Conservation (phyloP, 176 grass and related monocot genomes). For the Triticum turgidum region DNA sequence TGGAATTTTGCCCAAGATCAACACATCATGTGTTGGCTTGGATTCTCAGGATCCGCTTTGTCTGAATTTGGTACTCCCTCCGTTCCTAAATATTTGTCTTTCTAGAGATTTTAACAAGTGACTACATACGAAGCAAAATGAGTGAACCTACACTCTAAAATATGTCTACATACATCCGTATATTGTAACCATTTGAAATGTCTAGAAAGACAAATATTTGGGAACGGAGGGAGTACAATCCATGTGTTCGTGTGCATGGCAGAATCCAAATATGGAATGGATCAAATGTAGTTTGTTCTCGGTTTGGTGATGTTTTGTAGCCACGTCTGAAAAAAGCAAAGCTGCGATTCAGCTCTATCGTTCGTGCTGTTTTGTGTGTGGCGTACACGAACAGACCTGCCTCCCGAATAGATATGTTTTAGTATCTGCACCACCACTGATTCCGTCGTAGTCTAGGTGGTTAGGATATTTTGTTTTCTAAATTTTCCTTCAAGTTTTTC, state of each 20-base stretch:
- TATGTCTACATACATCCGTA: no score
- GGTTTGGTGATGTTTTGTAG: not conserved
- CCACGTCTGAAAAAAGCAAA: not conserved
- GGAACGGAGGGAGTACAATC: no score
- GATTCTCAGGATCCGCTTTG: not conserved
- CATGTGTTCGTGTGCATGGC: not conserved
- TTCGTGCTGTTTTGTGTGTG: no score
- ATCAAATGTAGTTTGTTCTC: not conserved
- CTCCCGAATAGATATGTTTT: fast-evolving
- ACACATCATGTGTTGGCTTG: not conserved
- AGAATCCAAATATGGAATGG: not conserved
- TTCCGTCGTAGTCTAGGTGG: conserved; percentile 82
- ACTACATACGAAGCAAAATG: no score
- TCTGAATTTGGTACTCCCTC: not conserved
- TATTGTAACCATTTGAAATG: no score
- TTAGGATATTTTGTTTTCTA: conserved; percentile 57
- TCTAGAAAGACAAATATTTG: no score
- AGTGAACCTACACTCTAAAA: no score
- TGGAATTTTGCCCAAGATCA: not conserved
- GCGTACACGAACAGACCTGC: no score
- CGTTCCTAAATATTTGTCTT: no score
- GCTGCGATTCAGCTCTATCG: not conserved
- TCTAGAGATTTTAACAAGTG: no score
- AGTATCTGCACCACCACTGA: no score
- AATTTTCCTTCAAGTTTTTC: no score